Evolutionary conservation across 805 yeast genomes (phyloP).

Genomic region (Yamadazyma paraphyllophila): DNA sequence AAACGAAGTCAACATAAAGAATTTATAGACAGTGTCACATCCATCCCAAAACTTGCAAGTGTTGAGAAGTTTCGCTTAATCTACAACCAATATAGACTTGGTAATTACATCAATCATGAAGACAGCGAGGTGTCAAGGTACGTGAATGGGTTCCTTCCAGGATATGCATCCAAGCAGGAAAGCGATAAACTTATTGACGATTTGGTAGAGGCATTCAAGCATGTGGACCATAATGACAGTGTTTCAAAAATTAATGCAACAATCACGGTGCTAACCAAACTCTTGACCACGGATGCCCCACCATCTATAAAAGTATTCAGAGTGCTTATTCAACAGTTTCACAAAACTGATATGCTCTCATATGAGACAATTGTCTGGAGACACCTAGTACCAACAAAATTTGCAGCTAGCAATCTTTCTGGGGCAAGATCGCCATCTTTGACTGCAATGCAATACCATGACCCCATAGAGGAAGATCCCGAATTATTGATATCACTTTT

Average conservation of each 20-base stretch:
- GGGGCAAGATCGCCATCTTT: background rate
- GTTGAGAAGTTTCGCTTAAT: constrained; percentile 1
- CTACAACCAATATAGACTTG: constrained; percentile 24
- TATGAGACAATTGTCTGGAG: constrained; percentile 8
- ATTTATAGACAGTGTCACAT: background rate
- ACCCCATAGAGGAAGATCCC: constrained; percentile 29
- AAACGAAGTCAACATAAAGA: background rate
- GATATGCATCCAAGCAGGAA: background rate
- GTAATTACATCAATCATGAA: constrained; percentile 31
- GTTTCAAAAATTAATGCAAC: background rate
- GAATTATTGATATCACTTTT: constrained; percentile 26
- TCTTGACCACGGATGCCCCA: constrained; percentile 6
- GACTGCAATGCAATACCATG: constrained; percentile 22
- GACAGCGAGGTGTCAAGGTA: constrained; percentile 26
- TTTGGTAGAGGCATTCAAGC: background rate
- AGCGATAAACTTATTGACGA: background rate
- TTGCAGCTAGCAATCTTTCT: constrained; percentile 5
- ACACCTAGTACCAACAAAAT: constrained; percentile 6
- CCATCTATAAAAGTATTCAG: constrained; percentile 8
- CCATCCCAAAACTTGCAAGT: background rate
- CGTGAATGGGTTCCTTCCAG: constrained; percentile 13
- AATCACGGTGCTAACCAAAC: background rate
- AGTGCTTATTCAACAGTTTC: constrained; percentile 2
- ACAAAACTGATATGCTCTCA: background rate
- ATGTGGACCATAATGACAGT: background rate